Evolutionary conservation across 2,329 filamentous ascomycete genomes (phyloP).

Genomic region (Verticillium tricorpus): DNA sequence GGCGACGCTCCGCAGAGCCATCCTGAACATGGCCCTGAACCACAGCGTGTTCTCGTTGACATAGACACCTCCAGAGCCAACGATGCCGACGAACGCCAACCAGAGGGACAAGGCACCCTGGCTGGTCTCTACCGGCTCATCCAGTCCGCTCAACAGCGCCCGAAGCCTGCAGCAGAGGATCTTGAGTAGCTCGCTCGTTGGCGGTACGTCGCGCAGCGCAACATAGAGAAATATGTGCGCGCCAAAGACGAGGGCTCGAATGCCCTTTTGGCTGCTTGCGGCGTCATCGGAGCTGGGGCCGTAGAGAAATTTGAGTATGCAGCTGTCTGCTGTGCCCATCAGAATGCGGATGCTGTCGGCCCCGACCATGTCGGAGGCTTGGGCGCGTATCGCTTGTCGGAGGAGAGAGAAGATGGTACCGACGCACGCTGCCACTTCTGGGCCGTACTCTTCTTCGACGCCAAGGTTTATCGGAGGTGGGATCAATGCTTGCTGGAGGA

Average conservation of each 20-base stretch:
- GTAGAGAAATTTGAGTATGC: slow-evolving; percentile 12
- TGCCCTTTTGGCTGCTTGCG: not conserved
- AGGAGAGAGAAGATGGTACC: slow-evolving; percentile 9
- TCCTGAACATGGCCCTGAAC: slow-evolving; percentile 1
- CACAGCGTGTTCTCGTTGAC: slow-evolving; percentile 3
- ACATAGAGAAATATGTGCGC: slow-evolving; percentile 13
- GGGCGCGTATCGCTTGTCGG: slow-evolving; percentile 8
- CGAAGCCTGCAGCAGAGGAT: slow-evolving; percentile 10
- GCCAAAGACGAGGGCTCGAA: slow-evolving; percentile 8
- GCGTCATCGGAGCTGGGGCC: not conserved
- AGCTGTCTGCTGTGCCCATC: slow-evolving; percentile 13
- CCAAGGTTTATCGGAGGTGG: slow-evolving; percentile 8
- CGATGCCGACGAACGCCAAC: slow-evolving; percentile 12
- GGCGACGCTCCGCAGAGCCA: slow-evolving; percentile 2
- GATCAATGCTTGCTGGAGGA: slow-evolving; percentile 5
- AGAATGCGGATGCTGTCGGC: slow-evolving; percentile 13
- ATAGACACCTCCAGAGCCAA: slow-evolving; percentile 5
- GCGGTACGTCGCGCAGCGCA: slow-evolving; percentile 10
- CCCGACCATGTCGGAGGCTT: slow-evolving; percentile 1
- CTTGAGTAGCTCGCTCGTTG: slow-evolving; percentile 9
- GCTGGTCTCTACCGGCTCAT: slow-evolving; percentile 4
- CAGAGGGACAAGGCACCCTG: slow-evolving; percentile 7
- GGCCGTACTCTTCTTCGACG: slow-evolving; percentile 1
- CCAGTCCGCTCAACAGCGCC: slow-evolving; percentile 4
- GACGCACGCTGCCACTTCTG: not conserved